Percentiles rank a stretch among this genome's conserved stretches.
Conservation (phyloP, 2,329 filamentous ascomycete species). For the Penicillium sp. region DNA sequence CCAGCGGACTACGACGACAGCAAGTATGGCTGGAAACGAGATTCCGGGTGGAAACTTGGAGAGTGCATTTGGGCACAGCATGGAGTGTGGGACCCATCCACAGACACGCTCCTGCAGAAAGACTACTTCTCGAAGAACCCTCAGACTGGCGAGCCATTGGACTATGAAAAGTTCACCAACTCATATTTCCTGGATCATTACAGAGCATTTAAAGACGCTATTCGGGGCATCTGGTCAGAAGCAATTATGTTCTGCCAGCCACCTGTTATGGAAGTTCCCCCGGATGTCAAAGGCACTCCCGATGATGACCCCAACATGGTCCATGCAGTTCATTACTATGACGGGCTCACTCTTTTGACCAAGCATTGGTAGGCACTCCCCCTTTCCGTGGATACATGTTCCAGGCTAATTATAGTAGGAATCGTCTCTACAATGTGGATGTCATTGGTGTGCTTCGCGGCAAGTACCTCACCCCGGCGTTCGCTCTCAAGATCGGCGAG, state of each 20-base stretch:
- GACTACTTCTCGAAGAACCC: constrained; percentile 87
- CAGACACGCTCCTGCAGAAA: constrained; percentile 75
- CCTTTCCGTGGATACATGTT: not conserved
- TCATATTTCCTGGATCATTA: constrained; percentile 88
- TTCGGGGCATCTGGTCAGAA: constrained; percentile 74
- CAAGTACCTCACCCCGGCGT: constrained; percentile 82
- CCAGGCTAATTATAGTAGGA: constrained; percentile 51
- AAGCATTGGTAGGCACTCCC: constrained; percentile 76
- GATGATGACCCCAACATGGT: constrained; percentile 91
- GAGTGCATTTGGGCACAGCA: constrained; percentile 97
- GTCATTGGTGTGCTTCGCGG: constrained; percentile 89
- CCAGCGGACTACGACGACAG: constrained; percentile 80
- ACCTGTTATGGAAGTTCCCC: constrained; percentile 88
- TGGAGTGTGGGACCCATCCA: constrained; percentile 85
- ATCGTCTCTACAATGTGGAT: constrained; percentile 94
- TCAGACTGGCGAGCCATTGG: constrained; percentile 68
- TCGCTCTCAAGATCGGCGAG: constrained; percentile 91
- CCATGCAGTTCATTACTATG: constrained; percentile 95
- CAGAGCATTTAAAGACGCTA: constrained; percentile 71
- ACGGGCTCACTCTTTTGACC: constrained; percentile 93
- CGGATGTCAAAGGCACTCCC: constrained; percentile 78
- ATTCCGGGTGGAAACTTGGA: constrained; percentile 87
- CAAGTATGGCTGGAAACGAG: constrained; percentile 86
- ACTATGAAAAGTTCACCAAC: constrained; percentile 87
- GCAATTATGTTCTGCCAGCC: constrained; percentile 90